Conservation (phyloP, 176 grass and related monocot genomes). For the Saccharum officinarum region DNA sequence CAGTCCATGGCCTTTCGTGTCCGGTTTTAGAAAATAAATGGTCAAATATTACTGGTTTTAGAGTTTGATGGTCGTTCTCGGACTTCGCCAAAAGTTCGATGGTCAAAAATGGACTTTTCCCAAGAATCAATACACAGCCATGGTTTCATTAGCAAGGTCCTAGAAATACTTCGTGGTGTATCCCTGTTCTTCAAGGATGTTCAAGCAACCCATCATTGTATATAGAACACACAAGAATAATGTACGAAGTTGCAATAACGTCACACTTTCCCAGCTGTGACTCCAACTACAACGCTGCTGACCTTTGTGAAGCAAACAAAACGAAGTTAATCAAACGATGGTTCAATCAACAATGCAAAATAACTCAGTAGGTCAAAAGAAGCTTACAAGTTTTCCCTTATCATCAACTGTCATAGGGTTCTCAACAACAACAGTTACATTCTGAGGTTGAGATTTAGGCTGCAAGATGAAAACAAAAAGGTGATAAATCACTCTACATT, state of each 20-base stretch:
- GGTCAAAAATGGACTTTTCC: too few relatives aligned
- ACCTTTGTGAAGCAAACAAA: conserved; percentile 55
- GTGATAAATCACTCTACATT: conserved; percentile 27
- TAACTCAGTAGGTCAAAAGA: not conserved
- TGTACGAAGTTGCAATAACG: too few relatives aligned
- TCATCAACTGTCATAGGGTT: conserved; percentile 92
- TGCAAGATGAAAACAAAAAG: conserved; percentile 41
- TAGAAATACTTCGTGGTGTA: not conserved
- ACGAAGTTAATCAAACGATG: not conserved
- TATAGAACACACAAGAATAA: too few relatives aligned
- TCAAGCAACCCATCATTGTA: too few relatives aligned
- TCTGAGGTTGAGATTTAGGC: conserved; percentile 62
- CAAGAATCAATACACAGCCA: conserved; percentile 43
- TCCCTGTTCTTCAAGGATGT: conserved; percentile 27
- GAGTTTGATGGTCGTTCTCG: too few relatives aligned
- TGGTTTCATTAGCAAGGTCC: conserved; percentile 14
- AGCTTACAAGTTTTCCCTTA: conserved; percentile 87
- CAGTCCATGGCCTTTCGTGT: too few relatives aligned
- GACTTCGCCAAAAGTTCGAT: too few relatives aligned
- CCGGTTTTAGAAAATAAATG: too few relatives aligned
- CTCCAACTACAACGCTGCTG: conserved; percentile 89
- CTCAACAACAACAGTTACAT: conserved; percentile 91
- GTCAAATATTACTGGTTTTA: too few relatives aligned
- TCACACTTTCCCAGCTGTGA: conserved; percentile 67
- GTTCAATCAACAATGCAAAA: not conserved